Evolutionary conservation across 2,329 filamentous ascomycete genomes (phyloP).

Genomic region (Aspergillus sp.): DNA sequence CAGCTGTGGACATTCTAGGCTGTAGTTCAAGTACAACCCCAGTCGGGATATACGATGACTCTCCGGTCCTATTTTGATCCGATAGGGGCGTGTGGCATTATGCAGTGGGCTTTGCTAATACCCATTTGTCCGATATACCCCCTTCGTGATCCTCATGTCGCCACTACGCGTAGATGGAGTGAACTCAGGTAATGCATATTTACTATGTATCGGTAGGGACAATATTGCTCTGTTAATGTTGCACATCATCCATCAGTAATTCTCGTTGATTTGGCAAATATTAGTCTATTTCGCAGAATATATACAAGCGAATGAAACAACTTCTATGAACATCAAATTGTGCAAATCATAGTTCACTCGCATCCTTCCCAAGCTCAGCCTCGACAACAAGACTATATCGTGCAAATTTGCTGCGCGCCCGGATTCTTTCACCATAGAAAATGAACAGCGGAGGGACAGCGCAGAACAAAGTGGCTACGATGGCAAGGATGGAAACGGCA

Average conservation of each 20-base stretch:
- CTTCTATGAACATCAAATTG: too few relatives aligned
- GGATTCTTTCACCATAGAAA: slow-evolving; percentile 31
- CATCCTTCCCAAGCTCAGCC: slow-evolving; percentile 17
- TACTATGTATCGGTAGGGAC: too few relatives aligned
- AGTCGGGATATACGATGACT: too few relatives aligned
- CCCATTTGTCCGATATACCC: neutral
- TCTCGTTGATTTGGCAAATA: neutral
- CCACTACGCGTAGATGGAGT: too few relatives aligned
- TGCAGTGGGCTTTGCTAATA: neutral
- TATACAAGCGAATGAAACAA: neutral
- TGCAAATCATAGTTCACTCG: slow-evolving; percentile 9
- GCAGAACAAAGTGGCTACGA: slow-evolving; percentile 37
- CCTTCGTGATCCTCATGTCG: too few relatives aligned
- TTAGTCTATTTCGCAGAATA: neutral
- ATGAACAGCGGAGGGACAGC: slow-evolving; percentile 32
- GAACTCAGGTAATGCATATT: too few relatives aligned
- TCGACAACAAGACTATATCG: slow-evolving; percentile 26
- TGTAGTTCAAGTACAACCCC: too few relatives aligned
- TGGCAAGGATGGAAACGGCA: slow-evolving; percentile 36
- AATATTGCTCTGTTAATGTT: too few relatives aligned
- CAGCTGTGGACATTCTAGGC: too few relatives aligned
- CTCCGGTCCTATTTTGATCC: too few relatives aligned
- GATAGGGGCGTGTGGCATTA: too few relatives aligned
- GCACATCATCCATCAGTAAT: neutral
- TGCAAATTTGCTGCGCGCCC: slow-evolving; percentile 32